phyloP scores from a whole-genome alignment of 2,329 filamentous ascomycete genomes.

The Ophiostoma angusticollis region DNA sequence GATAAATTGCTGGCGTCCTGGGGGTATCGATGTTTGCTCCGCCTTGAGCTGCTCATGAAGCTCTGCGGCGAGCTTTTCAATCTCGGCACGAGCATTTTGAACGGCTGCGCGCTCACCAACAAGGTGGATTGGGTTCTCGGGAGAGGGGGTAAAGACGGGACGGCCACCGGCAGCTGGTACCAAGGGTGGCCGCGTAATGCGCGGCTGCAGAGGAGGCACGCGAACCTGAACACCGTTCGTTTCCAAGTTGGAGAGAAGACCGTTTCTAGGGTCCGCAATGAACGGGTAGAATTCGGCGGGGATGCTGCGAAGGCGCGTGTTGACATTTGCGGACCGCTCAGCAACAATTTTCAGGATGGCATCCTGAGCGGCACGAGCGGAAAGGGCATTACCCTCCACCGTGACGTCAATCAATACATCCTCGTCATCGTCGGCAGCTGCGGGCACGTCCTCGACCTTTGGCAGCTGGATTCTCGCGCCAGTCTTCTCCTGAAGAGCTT shows the following conservation, averaged over 20 bases:
- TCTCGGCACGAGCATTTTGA: conserved; percentile 63
- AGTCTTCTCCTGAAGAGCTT: conserved; percentile 76
- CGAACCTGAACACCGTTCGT: conserved; percentile 66
- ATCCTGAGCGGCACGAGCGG: conserved; percentile 69
- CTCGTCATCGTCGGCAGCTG: conserved; percentile 58
- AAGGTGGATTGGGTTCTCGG: conserved; percentile 68
- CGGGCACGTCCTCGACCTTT: conserved; percentile 53
- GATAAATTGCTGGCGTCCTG: conserved; percentile 87
- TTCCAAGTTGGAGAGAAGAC: conserved; percentile 54
- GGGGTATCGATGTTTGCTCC: conserved; percentile 69
- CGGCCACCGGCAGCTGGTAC: conserved; percentile 48
- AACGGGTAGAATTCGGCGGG: conserved; percentile 93
- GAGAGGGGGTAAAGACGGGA: conserved; percentile 57
- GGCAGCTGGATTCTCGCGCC: conserved; percentile 86
- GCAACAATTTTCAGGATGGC: conserved; percentile 80
- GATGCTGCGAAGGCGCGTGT: conserved; percentile 67
- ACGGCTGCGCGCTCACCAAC: conserved; percentile 76
- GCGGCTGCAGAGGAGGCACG: conserved; percentile 70
- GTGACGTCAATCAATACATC: conserved; percentile 73
- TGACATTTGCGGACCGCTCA: conserved; percentile 72
- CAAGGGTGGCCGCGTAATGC: conserved; percentile 55
- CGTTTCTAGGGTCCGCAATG: conserved; percentile 68
- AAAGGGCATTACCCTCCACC: conserved; percentile 83
- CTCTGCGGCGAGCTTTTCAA: conserved; percentile 66
- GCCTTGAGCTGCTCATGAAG: conserved; percentile 64